Conservation (phyloP, 306 rosid genomes). For the Cicer cuneatum region DNA sequence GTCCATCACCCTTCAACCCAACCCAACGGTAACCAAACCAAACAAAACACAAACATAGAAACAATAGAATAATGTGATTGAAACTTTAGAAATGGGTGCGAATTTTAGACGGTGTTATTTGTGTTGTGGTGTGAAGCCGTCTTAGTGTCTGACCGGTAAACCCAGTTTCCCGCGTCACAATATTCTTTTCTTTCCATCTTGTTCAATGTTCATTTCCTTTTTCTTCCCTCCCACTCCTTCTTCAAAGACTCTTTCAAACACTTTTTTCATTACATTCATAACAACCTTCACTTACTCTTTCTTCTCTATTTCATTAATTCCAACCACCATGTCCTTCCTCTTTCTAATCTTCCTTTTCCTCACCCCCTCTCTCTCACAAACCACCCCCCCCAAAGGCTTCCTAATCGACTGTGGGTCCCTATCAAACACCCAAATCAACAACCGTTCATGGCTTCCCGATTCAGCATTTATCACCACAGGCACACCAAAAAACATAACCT, state of each 20-base stretch:
- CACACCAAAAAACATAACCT: conserved; percentile 49
- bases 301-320: conserved; percentile 12
- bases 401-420: conserved; percentile 70
- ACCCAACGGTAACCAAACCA: conserved; percentile 8
- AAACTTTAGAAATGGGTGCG: no score
- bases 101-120: no score
- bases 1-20: neutral
- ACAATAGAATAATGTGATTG: neutral
- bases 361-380: conserved; percentile 49
- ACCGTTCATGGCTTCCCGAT: conserved; percentile 70
- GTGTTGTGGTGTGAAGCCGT: conserved; percentile 16
- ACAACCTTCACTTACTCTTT: neutral
- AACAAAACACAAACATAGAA: neutral
- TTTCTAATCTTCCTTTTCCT: conserved; percentile 49
- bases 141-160: conserved; percentile 21
- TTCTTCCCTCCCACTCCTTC: conserved; percentile 33
- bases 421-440: conserved; percentile 39
- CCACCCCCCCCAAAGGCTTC: conserved; percentile 57
- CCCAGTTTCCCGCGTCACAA: conserved; percentile 69
- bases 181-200: conserved; percentile 52
- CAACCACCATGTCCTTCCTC: conserved; percentile 53
- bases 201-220: conserved; percentile 45
- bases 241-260: conserved; percentile 45
- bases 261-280: neutral
- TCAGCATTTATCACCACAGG: conserved; percentile 55